Evolutionary conservation across 179 eudicot genomes (phyloP).

Genomic region (Spinacia oleracea): DNA sequence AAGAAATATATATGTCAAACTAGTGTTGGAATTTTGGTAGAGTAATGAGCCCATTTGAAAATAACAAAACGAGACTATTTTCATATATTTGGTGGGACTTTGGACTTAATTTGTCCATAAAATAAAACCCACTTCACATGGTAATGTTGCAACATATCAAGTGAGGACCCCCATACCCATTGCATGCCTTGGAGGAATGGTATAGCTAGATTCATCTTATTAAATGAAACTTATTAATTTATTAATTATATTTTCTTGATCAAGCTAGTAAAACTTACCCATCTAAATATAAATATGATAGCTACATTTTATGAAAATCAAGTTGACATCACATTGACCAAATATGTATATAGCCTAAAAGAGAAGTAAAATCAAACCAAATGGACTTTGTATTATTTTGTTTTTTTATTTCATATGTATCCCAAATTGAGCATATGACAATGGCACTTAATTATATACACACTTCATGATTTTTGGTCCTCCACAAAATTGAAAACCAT

Average conservation of each 20-base stretch:
- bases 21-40: not conserved
- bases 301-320: not conserved
- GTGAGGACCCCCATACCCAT: constrained; percentile 8
- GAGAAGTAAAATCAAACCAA: constrained; percentile 9
- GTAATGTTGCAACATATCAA: constrained; percentile 15
- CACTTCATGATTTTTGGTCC: constrained; percentile 11
- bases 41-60: not conserved
- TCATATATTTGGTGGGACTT: constrained; percentile 17
- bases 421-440: not conserved
- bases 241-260: not conserved
- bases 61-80: not conserved
- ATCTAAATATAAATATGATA: constrained; percentile 8
- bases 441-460: not conserved
- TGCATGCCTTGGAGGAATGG: not conserved
- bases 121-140: constrained; percentile 21
- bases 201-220: not conserved
- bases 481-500: not conserved
- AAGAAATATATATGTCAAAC: not conserved
- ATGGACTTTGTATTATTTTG: constrained; percentile 10
- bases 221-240: not conserved
- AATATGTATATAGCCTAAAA: not conserved
- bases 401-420: not conserved
- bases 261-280: not conserved
- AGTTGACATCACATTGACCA: constrained; percentile 5
- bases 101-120: not conserved